Evolutionary conservation across 2,329 filamentous ascomycete genomes (phyloP).

Genomic region (Trichoderma afroharzianum): DNA sequence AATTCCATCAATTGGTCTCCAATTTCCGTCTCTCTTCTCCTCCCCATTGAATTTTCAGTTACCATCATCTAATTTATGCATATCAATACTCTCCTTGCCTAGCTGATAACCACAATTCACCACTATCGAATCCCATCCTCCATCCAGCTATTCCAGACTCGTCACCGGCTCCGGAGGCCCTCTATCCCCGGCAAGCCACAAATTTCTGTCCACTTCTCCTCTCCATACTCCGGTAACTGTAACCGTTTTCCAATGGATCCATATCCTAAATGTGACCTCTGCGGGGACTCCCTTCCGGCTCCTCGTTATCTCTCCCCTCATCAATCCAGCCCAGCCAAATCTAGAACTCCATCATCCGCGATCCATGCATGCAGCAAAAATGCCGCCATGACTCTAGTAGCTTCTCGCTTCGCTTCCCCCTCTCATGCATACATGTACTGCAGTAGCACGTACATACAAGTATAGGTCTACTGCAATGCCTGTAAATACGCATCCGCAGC

Average conservation of each 20-base stretch:
- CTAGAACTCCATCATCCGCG: neutral
- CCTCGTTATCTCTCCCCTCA: neutral
- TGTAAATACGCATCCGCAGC: neutral
- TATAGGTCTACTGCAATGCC: neutral
- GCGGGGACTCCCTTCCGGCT: neutral
- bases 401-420: neutral
- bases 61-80: neutral
- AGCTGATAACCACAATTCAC: neutral
- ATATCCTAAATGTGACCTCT: neutral
- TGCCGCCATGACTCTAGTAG: neutral
- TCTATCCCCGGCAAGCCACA: neutral
- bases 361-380: neutral
- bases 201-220: neutral
- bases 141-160: neutral
- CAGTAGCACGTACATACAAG: neutral
- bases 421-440: neutral
- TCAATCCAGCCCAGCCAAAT: neutral
- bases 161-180: neutral
- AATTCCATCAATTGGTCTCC: neutral
- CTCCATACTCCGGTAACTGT: neutral
- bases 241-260: neutral
- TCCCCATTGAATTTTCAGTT: neutral
- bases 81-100: neutral
- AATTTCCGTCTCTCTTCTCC: neutral
- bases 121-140: neutral